These are phyloP conservation scores for Phytophthora cactorum DNA, from an alignment of 352 stramenopile genomes.

Conservation along the genomic window DNA sequence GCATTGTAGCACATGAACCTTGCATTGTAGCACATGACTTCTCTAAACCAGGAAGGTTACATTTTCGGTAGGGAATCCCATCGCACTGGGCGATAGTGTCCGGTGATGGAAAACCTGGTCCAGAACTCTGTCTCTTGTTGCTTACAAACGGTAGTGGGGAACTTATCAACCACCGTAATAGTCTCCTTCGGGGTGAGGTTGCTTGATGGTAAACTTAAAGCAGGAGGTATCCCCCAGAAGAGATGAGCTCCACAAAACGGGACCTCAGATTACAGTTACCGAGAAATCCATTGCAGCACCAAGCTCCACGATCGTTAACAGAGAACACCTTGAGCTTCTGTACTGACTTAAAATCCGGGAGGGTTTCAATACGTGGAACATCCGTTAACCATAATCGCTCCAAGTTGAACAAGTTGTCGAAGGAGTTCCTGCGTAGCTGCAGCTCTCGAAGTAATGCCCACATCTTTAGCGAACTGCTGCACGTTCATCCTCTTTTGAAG, in stretches of 20 bases:
- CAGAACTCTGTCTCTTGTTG: no score
- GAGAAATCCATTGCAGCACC: conserved; percentile 3
- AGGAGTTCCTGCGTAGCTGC: not conserved
- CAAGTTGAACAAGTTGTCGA: not conserved
- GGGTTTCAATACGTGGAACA: not conserved
- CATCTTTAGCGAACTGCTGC: not conserved
- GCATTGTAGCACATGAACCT: not conserved
- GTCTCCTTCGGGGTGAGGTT: not conserved
- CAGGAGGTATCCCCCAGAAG: not conserved
- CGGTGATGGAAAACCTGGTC: no score
- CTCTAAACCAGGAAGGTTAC: not conserved
- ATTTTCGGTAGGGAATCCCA: not conserved
- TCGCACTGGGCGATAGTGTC: not conserved
- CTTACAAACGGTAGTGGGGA: no score
- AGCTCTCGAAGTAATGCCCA: not conserved
- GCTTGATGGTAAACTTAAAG: not conserved
- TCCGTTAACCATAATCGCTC: not conserved
- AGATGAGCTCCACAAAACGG: not conserved
- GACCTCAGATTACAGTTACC: not conserved
- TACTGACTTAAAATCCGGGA: not conserved
- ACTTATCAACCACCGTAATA: no score
- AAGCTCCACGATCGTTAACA: not conserved
- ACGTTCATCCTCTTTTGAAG: not conserved
- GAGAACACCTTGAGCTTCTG: not conserved
- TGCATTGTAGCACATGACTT: not conserved